Percentiles rank a stretch among this genome's conserved stretches.
These are phyloP conservation scores for Candida berthetii DNA, from an alignment of 805 yeast genomes.

Conservation along the genomic window DNA sequence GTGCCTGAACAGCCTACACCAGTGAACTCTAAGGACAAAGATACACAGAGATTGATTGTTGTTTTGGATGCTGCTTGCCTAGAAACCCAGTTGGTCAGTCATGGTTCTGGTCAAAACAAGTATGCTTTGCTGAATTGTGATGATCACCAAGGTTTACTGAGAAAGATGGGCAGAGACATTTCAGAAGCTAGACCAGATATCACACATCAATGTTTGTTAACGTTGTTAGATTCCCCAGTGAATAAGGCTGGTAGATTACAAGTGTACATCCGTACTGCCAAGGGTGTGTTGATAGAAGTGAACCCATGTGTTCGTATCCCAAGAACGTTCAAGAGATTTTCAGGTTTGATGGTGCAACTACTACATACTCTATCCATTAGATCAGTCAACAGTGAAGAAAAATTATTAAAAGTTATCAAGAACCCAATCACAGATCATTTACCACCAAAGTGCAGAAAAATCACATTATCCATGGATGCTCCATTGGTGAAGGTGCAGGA, in stretches of 20 bases:
- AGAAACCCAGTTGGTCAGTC: conserved; percentile 85
- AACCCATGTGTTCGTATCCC: conserved; percentile 97
- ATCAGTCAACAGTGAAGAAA: conserved; percentile 93
- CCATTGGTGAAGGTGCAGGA: conserved; percentile 84
- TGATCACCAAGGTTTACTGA: conserved; percentile 92
- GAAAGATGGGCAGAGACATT: conserved; percentile 95
- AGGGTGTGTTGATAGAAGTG: conserved; percentile 91
- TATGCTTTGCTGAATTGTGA: conserved; percentile 94
- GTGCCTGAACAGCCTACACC: conserved; percentile 86
- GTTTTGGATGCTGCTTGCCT: conserved; percentile 95
- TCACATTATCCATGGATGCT: conserved; percentile 91
- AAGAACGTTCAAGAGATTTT: conserved; percentile 94
- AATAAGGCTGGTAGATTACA: conserved; percentile 96
- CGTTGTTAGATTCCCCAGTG: conserved; percentile 93
- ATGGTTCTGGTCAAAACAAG: conserved; percentile 78
- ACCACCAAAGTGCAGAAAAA: conserved; percentile 91
- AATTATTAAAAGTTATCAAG: conserved; percentile 87
- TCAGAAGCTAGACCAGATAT: conserved; percentile 99
- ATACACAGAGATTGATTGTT: conserved; percentile 81
- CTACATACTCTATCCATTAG: conserved; percentile 89
- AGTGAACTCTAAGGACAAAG: conserved; percentile 78
- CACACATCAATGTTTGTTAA: conserved; percentile 94
- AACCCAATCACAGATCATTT: conserved; percentile 96
- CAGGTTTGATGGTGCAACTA: conserved; percentile 96
- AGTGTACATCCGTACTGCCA: conserved; percentile 93